These are phyloP conservation scores for Colletotrichum tanaceti DNA, from an alignment of 2,329 filamentous ascomycete species.

Conservation along the genomic window DNA sequence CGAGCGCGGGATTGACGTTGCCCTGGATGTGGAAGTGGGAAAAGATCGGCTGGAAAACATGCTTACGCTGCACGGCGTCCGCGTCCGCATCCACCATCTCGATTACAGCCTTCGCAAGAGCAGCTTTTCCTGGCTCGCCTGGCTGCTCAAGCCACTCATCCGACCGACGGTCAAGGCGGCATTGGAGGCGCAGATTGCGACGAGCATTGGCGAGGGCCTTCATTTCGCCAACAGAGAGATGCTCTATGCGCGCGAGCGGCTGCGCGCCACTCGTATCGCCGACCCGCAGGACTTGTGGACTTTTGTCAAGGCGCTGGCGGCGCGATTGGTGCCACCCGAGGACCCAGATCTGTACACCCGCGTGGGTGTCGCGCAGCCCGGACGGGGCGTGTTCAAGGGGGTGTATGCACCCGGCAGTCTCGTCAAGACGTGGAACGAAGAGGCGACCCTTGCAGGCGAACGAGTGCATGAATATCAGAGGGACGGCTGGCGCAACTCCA, in stretches of 20 bases:
- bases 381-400: conserved; percentile 76
- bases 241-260: conserved; percentile 84
- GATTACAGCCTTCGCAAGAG: conserved; percentile 80
- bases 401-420: conserved; percentile 91
- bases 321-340: conserved; percentile 76
- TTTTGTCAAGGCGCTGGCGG: conserved; percentile 84
- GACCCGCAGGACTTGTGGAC: conserved; percentile 83
- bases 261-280: conserved; percentile 86
- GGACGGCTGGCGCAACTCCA: conserved; percentile 84
- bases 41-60: conserved; percentile 84
- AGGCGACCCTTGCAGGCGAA: conserved; percentile 77
- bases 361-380: conserved; percentile 72
- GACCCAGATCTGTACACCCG: conserved; percentile 82
- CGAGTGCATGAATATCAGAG: conserved; percentile 78
- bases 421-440: conserved; percentile 89
- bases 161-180: conserved; percentile 83
- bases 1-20: conserved; percentile 86
- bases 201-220: conserved; percentile 75
- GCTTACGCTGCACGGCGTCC: conserved; percentile 78
- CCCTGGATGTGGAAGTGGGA: conserved; percentile 85
- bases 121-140: conserved; percentile 81
- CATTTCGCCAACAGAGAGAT: conserved; percentile 85
- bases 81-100: conserved; percentile 87
- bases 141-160: conserved; percentile 86
- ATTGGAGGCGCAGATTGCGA: conserved; percentile 81